Evolutionary conservation across 768 basidiomycete species (phyloP), one percentile per base, ranked within the genome.

Genomic region (Suillus subluteus): DNA sequence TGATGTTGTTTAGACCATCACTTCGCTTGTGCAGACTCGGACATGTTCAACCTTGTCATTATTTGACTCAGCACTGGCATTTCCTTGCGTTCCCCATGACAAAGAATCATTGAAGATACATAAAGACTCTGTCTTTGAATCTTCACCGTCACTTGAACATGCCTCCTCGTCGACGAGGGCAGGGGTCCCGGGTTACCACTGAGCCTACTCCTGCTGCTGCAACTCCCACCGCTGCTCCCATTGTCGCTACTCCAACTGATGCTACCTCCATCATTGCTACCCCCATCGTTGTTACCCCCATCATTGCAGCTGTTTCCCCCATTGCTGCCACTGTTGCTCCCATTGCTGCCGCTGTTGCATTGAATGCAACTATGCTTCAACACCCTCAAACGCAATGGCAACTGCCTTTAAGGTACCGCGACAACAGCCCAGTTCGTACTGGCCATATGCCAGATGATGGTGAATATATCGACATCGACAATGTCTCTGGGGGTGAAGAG

Each of bases 171-270:
- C 3, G 12, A 48, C 0, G 12, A 48, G n/a, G 48, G 48, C n/a
- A 13, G 48, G n/a, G n/a, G 48, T 23, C 48, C n/a, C n/a, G 3
- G 21, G 48, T 48, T 23, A 48, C 48, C n/a, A 23, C n/a, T 48
- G 48, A 23, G n/a, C 48, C 48, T 48, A 48, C 48, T 48, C 48
- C 23, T 48, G 46, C 46, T 48, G 46, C 46, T 48, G n/a, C n/a
- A 23, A n/a, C 46, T 48, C 12, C 46, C n/a, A 48, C 8, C 2
- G 4, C 48, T 48, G 12, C 48, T 48, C n/a, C 48, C 13, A 48
- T 13, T 48, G 48, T 23, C 13, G 48, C 48, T 26, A 26, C 26
- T 26, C 26, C 26, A 26, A 26, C 26, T 26, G 26, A 26, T 26
- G 26, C 26, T 26, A 26, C 26, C 48, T 3, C 48, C 48, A 48